phyloP scores from a whole-genome alignment of 148 eudicot genomes.

The Silene latifolia region DNA sequence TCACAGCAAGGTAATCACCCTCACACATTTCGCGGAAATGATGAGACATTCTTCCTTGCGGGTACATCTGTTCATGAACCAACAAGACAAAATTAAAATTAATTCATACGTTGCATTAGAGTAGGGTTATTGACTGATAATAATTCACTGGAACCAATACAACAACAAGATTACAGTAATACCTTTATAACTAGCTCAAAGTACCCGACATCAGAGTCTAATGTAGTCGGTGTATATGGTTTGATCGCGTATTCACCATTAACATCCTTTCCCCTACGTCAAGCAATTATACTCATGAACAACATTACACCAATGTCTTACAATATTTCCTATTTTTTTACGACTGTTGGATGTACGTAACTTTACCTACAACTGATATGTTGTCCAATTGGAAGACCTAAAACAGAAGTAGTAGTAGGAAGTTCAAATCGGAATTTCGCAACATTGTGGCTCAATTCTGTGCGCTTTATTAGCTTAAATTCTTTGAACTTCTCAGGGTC shows the following conservation, averaged over 20 bases:
- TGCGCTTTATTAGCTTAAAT: conserved; percentile 73
- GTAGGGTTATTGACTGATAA: neutral
- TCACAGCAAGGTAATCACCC: conserved; percentile 76
- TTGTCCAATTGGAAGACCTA: conserved; percentile 95
- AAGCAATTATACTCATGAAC: neutral
- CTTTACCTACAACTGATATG: conserved; percentile 86
- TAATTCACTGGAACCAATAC: neutral
- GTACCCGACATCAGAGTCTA: conserved; percentile 83
- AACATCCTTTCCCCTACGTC: conserved; percentile 74
- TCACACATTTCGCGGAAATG: conserved; percentile 85
- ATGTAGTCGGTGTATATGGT: conserved; percentile 94
- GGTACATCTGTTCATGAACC: conserved; percentile 64
- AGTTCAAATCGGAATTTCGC: conserved; percentile 82
- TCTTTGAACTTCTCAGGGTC: conserved; percentile 80
- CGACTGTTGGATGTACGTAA: too few species aligned
- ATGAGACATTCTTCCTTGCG: conserved; percentile 96
- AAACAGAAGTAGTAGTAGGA: conserved; percentile 75
- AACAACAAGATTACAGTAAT: neutral
- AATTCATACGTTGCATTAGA: neutral
- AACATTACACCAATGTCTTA: too few species aligned
- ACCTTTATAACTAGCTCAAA: conserved; percentile 92
- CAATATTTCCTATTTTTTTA: too few species aligned
- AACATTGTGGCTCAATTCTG: conserved; percentile 83
- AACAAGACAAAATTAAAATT: neutral
- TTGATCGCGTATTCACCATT: conserved; percentile 85